A percentile compares a stretch with the other conserved stretches of the same genome.
phyloP scores from a whole-genome alignment of 1,139 yeast genomes.

The Arxiozyma telluris region DNA sequence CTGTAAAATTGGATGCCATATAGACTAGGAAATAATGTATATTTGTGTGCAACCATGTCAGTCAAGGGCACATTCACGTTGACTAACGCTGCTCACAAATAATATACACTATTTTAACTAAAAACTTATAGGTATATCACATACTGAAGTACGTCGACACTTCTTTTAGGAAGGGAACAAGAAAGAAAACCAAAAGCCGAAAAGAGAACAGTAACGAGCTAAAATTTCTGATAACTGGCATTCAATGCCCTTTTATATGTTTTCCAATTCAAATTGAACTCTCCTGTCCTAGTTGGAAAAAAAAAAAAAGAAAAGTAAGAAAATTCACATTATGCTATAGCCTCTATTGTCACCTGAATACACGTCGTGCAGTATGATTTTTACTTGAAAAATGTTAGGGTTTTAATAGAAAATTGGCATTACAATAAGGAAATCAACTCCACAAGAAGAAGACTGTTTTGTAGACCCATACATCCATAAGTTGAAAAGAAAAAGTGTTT shows the following conservation, averaged over 20 bases:
- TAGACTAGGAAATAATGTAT: background rate
- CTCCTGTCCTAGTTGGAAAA: background rate
- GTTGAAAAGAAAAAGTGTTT: too few relatives aligned
- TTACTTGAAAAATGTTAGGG: background rate
- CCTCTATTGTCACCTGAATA: background rate
- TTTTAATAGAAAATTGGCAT: background rate
- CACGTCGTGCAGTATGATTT: background rate
- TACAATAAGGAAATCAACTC: background rate
- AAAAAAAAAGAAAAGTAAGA: too few relatives aligned
- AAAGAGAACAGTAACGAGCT: background rate
- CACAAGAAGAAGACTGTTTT: background rate
- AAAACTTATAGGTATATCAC: conserved; percentile 24
- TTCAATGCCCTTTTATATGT: conserved; percentile 4
- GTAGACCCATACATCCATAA: background rate
- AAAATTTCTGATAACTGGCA: background rate
- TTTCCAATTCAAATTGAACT: background rate
- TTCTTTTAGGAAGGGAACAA: conserved; percentile 35
- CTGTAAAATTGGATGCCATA: background rate
- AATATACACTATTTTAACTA: background rate
- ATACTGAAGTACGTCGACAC: conserved; percentile 75
- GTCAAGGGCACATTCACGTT: background rate
- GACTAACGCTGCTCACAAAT: conserved; percentile 13
- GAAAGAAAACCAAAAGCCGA: conserved; percentile 28
- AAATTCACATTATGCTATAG: too few relatives aligned
- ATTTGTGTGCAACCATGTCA: background rate